Base-by-base conservation (phyloP, 2,329 filamentous ascomycete genomes). In the Thermothelomyces thermophilus region DNA sequence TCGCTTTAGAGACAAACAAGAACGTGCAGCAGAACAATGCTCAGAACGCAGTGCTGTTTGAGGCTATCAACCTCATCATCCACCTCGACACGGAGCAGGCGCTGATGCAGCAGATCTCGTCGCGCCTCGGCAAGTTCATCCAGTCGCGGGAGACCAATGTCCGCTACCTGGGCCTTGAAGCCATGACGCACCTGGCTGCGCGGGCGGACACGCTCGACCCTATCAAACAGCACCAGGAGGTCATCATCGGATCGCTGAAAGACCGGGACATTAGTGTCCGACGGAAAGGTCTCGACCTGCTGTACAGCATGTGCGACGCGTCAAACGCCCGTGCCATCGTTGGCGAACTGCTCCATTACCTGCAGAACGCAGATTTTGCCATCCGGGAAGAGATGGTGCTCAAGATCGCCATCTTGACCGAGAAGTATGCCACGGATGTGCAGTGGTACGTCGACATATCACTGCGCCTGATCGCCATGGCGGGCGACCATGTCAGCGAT, bases 401-500 rank as follows among this genome's bases (percentile, higher is more conserved):
- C 56, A 98, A 98, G 72, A 95, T 98, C 68, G 93, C 93, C 46
- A 98, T 98, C 63, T 70, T 98, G 57, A 97, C 94, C 0, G 93
- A 98, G 66, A 97, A 97, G 66, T 98, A 98, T 66, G 93, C 93
- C 20, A 96, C 90, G 0, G 93, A 98, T 63, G 88, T 95, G 17
- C 91, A 97, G 71, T 98, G 93, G 93, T 98, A 98, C 67, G 94
- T 98, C 55, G 91, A 98, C 65, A 96, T 97, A 59, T 95, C 93
- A 10, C 75, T 98, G 58, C 83, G 91, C 49, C 79, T 98, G 46
- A 90, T 98, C 52, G 90, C 91, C 51, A 90, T 97, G 82, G 93
- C 94, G 3, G 93, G 93, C 58, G 93, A 98, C 63, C 93, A 98
- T 66, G 91, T 98, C 59, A 97, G 91, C 68, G 94, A 98, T 56